A percentile compares a stretch with the other conserved stretches of the same genome.
These are phyloP conservation scores for Geosmithia flava DNA, from an alignment of 2,329 filamentous ascomycete species.

Conservation along the genomic window DNA sequence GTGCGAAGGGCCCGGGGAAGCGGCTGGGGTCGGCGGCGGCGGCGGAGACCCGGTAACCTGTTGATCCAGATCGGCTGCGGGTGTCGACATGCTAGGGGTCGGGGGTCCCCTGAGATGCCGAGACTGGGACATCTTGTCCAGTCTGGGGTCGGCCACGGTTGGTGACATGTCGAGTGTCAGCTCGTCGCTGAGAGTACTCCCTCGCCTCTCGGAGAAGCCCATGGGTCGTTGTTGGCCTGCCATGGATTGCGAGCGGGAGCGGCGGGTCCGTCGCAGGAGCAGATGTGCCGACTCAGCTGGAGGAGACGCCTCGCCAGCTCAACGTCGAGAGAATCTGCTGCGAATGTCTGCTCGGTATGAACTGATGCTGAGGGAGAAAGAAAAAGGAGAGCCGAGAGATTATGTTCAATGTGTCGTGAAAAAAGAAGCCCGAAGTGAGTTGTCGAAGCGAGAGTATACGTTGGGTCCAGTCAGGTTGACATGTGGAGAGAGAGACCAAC, in stretches of 20 bases:
- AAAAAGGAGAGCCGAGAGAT: no score
- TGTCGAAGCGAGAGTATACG: not conserved
- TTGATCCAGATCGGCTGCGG: slow-evolving; percentile 50
- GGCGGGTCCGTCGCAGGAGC: not conserved
- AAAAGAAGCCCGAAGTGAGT: no score
- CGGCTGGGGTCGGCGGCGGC: slow-evolving; percentile 52
- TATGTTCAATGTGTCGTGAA: no score
- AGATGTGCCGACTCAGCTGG: not conserved
- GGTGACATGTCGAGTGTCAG: slow-evolving; percentile 39
- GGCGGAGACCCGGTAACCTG: slow-evolving; percentile 47
- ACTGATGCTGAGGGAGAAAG: no score
- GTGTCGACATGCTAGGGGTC: slow-evolving; percentile 55
- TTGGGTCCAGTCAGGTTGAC: not conserved
- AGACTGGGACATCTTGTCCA: slow-evolving; percentile 35
- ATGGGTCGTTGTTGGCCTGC: slow-evolving; percentile 24
- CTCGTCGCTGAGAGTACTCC: slow-evolving; percentile 45
- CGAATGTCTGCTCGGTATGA: not conserved
- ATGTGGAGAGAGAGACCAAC: not conserved
- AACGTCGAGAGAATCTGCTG: no score
- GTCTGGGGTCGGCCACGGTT: slow-evolving; percentile 27
- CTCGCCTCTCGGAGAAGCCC: slow-evolving; percentile 50
- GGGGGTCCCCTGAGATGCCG: slow-evolving; percentile 42
- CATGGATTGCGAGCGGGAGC: not conserved
- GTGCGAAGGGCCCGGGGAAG: slow-evolving; percentile 50
- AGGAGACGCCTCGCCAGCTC: not conserved